phyloP scores from a whole-genome alignment of 768 basidiomycete genomes.

The Suillus tomentosus region DNA sequence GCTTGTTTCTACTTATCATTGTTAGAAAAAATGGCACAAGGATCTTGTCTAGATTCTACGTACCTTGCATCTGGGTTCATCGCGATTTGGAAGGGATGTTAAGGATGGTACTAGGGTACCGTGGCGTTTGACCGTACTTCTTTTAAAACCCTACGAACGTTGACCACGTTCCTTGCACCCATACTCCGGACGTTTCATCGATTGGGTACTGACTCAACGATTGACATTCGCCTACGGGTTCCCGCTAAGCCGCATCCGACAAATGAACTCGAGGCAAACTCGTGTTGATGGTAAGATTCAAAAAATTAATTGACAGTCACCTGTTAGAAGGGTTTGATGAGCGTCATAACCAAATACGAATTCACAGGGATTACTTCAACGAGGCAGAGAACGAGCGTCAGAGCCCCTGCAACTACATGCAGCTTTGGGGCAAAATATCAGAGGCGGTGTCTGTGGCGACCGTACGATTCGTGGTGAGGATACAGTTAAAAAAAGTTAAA shows the following conservation, averaged over 20 bases:
- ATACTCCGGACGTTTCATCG: not conserved
- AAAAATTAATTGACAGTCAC: not conserved
- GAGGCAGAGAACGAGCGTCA: not conserved
- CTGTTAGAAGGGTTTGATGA: not conserved
- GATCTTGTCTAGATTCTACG: not conserved
- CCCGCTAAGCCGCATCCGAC: not conserved
- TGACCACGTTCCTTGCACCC: not conserved
- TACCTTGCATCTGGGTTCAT: not conserved
- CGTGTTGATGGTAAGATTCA: not conserved
- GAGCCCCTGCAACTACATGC: not conserved
- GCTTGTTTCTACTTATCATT: constrained; percentile 16
- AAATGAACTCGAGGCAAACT: not conserved
- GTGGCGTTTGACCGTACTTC: not conserved
- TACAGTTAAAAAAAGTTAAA: not conserved
- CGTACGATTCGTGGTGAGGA: not conserved
- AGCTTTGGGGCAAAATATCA: not conserved
- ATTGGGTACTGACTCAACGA: not conserved
- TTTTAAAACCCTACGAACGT: not conserved
- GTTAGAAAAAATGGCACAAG: not conserved
- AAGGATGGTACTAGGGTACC: not conserved
- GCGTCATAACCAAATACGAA: not conserved
- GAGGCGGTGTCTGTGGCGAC: not conserved
- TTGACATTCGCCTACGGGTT: not conserved
- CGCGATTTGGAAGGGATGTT: not conserved
- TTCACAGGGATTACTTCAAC: not conserved